Evolutionary conservation across 305 asterid genomes (phyloP), one percentile per base, ranked within the genome.

Genomic region (Fraxinus ornus): DNA sequence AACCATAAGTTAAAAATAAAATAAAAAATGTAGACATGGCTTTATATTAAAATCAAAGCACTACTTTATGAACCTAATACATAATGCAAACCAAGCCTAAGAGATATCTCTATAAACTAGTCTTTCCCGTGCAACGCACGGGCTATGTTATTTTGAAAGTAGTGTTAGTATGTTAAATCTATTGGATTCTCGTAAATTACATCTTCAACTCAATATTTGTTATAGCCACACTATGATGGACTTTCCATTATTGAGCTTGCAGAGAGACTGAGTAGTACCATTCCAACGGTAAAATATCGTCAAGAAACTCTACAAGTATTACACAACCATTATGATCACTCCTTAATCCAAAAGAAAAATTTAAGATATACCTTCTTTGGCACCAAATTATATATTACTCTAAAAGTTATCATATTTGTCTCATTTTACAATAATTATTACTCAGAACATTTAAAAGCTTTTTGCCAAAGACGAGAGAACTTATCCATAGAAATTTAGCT

Each of bases 41-140:
- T 57, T 57, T 57, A 6, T n/a, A 55, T 55, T 55, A 17, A 57
- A 47, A 5, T 57, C 68, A n/a, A 17, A 57, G 68, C 26, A 57
- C 26, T 28, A n/a, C 68, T 57, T 57, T 7, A 57, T 6, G 62
- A 66, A 70, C 78, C 66, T 77, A 76, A 19, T 55, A 74, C 41
- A 44, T 55, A 22, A 32, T 2, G 75, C 81, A 84, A 80, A 80
- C 85, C 85, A 37, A 49, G 77, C 85, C 84, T 19, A 75, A 55
- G n/a, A 47, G 3, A 47, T 13, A 47, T 47, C 55, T 47, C 55
- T 13, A 47, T n/a, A 47, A n/a, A n/a, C 30, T 26, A 26, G 30
- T 26, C 30, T 26, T 26, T 26, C 30, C 30, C 30, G 1, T 26
- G 30, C 30, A 26, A 26, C 1, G 30, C 1, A 26, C 1, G 30